phyloP scores from a whole-genome alignment of 345 rosid species.

The Hibiscus mutabilis region DNA sequence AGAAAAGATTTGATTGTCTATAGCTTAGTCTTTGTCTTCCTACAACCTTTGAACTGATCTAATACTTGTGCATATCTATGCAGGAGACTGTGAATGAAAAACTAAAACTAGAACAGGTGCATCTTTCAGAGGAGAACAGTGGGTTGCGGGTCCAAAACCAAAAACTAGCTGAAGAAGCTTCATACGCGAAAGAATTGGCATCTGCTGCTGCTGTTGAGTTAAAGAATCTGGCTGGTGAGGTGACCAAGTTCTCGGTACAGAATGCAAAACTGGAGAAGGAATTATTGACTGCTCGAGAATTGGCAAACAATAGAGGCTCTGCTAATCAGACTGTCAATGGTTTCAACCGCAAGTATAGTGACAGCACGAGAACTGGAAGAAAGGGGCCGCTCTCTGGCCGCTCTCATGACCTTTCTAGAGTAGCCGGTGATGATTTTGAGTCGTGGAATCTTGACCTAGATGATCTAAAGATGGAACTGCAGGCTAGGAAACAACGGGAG shows the following conservation, averaged over 20 bases:
- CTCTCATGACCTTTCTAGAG: constrained; percentile 38
- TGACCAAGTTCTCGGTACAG: constrained; percentile 77
- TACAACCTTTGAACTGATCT: not conserved
- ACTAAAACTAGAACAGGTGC: constrained; percentile 74
- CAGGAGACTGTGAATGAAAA: constrained; percentile 83
- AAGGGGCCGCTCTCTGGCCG: constrained; percentile 67
- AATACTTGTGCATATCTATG: constrained; percentile 9
- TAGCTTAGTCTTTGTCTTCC: not conserved
- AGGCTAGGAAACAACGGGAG: constrained; percentile 83
- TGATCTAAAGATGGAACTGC: constrained; percentile 77
- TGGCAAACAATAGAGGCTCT: constrained; percentile 52
- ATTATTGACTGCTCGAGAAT: constrained; percentile 59
- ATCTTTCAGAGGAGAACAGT: constrained; percentile 83
- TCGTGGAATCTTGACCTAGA: constrained; percentile 76
- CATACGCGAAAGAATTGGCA: constrained; percentile 91
- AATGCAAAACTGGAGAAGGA: constrained; percentile 81
- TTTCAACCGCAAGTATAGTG: constrained; percentile 56
- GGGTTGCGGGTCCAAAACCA: constrained; percentile 80
- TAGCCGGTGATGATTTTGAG: constrained; percentile 53
- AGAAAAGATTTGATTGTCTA: not conserved
- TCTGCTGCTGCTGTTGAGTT: constrained; percentile 99
- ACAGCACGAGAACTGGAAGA: constrained; percentile 58
- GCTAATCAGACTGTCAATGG: constrained; percentile 42
- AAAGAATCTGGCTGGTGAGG: constrained; percentile 89
- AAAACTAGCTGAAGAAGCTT: constrained; percentile 90